These are phyloP conservation scores for Auriscalpium vulgare DNA, from an alignment of 768 basidiomycete species.

Conservation along the genomic window DNA sequence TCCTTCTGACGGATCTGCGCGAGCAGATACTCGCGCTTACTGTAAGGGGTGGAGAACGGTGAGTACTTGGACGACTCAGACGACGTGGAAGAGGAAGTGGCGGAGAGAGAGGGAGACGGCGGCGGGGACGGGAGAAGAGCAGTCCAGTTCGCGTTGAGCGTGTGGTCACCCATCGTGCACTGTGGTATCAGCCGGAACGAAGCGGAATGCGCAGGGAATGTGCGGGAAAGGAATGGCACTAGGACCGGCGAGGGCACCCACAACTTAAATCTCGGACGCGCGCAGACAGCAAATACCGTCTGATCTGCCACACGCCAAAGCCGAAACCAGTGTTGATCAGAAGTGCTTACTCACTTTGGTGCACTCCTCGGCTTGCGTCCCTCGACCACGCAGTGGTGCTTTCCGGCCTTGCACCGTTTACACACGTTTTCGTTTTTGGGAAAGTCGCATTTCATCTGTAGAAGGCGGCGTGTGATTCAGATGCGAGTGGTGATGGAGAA, in stretches of 20 bases:
- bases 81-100: conserved; percentile 20
- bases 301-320: too few species aligned
- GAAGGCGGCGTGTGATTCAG: background rate
- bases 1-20: conserved; percentile 86
- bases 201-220: background rate
- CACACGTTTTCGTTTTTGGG: conserved; percentile 67
- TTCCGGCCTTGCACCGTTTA: conserved; percentile 63
- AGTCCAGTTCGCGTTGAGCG: background rate
- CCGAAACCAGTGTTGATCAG: background rate
- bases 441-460: conserved; percentile 84
- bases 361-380: conserved; percentile 71
- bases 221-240: background rate
- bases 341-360: conserved; percentile 61
- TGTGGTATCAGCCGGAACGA: background rate
- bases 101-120: conserved; percentile 29
- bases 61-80: conserved; percentile 17
- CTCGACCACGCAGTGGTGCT: conserved; percentile 77
- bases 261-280: too few species aligned
- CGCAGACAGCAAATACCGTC: too few species aligned
- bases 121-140: conserved; percentile 24
- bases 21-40: conserved; percentile 80
- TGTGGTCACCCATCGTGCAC: background rate
- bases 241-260: too few species aligned
- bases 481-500: background rate
- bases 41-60: conserved; percentile 28